phyloP scores from a whole-genome alignment of 805 yeast species.

The Sungouiella blattae region DNA sequence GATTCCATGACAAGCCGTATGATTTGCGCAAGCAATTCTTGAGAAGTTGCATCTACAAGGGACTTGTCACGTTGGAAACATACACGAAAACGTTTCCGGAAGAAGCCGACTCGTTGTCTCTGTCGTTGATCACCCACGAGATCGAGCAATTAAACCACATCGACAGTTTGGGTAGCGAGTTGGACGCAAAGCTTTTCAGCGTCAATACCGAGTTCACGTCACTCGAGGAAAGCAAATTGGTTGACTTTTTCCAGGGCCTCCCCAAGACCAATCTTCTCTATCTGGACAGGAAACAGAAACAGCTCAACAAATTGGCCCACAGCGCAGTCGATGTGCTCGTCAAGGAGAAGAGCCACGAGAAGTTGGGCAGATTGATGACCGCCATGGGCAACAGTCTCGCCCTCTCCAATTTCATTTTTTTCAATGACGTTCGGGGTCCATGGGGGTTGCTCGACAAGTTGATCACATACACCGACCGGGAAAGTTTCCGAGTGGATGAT shows the following conservation, averaged over 20 bases:
- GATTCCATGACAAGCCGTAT: conserved; percentile 12
- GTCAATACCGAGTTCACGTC: conserved; percentile 39
- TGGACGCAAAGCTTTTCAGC: conserved; percentile 30
- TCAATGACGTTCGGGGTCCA: conserved; percentile 12
- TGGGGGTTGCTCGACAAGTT: conserved; percentile 21
- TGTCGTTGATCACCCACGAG: conserved; percentile 25
- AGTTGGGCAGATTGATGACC: conserved; percentile 23
- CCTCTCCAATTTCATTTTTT: conserved; percentile 13
- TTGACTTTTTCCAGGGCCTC: conserved; percentile 24
- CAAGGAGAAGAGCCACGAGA: conserved; percentile 19
- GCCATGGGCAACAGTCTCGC: conserved; percentile 12
- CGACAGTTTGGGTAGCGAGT: conserved; percentile 12
- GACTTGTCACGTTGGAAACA: conserved; percentile 22
- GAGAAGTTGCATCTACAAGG: conserved; percentile 29
- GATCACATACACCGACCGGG: conserved; percentile 16
- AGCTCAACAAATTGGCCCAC: conserved; percentile 17
- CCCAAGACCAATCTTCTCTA: conserved; percentile 10
- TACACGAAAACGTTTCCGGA: conserved; percentile 26
- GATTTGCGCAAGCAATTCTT: conserved; percentile 28
- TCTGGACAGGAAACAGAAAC: conserved; percentile 18
- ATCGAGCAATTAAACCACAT: conserved; percentile 20
- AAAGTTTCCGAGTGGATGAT: conserved; percentile 33
- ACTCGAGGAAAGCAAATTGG: conserved; percentile 35
- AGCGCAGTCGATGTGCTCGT: conserved; percentile 8
- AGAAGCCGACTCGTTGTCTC: conserved; percentile 21